A percentile compares a stretch with the other conserved stretches of the same genome.
Conservation (phyloP, 306 rosid species). For the Benincasa hispida region DNA sequence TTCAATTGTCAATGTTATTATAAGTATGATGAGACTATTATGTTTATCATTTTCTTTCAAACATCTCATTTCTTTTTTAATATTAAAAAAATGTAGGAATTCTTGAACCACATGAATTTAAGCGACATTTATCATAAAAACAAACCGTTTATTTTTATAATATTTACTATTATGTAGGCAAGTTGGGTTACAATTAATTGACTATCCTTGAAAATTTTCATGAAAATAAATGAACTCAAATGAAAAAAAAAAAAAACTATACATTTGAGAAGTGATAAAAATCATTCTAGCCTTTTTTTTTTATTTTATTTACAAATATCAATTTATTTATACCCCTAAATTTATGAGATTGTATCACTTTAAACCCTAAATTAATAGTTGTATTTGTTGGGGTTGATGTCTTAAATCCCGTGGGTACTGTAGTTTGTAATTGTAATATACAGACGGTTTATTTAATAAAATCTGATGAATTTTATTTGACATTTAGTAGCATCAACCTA, state of each 20-base stretch:
- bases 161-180: neutral
- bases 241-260: neutral
- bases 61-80: neutral
- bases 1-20: neutral
- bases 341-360: too few relatives aligned
- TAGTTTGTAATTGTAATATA: too few relatives aligned
- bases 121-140: neutral
- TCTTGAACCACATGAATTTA: neutral
- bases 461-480: too few relatives aligned
- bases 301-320: too few relatives aligned
- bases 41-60: neutral
- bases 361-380: too few relatives aligned
- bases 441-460: too few relatives aligned
- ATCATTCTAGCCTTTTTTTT: too few relatives aligned
- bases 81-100: neutral
- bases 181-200: neutral
- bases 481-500: too few relatives aligned
- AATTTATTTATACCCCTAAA: too few relatives aligned
- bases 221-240: neutral
- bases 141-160: neutral
- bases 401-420: too few relatives aligned
- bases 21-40: neutral
- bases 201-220: neutral
- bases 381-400: too few relatives aligned
- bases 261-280: neutral